These are phyloP conservation scores for Chenopodium berlandieri DNA, from an alignment of 148 eudicot species.

Conservation along the genomic window DNA sequence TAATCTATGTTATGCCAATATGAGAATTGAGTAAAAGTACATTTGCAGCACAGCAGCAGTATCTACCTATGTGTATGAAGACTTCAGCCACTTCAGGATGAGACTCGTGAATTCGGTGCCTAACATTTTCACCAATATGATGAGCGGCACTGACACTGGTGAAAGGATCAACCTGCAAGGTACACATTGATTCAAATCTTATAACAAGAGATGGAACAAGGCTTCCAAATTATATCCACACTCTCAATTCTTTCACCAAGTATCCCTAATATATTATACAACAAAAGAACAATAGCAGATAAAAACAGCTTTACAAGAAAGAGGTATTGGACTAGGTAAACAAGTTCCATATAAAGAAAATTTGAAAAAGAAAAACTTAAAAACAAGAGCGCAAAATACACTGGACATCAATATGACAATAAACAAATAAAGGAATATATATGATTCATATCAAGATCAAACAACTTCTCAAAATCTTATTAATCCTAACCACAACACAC, in stretches of 20 bases:
- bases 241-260: background rate
- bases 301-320: background rate
- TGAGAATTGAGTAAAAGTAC: background rate
- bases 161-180: slow-evolving; percentile 86
- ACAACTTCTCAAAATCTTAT: too few species aligned
- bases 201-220: slow-evolving; percentile 4
- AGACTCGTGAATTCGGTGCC: slow-evolving; percentile 54
- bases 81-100: slow-evolving; percentile 94
- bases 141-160: slow-evolving; percentile 94
- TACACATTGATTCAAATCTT: slow-evolving; percentile 14
- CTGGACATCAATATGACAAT: too few species aligned
- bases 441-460: too few species aligned
- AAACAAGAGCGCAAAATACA: too few species aligned
- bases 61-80: slow-evolving; percentile 90
- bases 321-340: background rate
- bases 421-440: too few species aligned
- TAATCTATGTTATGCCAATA: background rate
- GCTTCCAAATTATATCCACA: background rate
- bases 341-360: too few species aligned
- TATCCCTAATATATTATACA: background rate
- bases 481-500: too few species aligned
- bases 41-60: background rate
- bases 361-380: too few species aligned
- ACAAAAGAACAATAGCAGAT: background rate
- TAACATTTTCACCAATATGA: slow-evolving; percentile 85